Conservation (phyloP, 108 stramenopile genomes). For the Cyclotella kingstonii region DNA sequence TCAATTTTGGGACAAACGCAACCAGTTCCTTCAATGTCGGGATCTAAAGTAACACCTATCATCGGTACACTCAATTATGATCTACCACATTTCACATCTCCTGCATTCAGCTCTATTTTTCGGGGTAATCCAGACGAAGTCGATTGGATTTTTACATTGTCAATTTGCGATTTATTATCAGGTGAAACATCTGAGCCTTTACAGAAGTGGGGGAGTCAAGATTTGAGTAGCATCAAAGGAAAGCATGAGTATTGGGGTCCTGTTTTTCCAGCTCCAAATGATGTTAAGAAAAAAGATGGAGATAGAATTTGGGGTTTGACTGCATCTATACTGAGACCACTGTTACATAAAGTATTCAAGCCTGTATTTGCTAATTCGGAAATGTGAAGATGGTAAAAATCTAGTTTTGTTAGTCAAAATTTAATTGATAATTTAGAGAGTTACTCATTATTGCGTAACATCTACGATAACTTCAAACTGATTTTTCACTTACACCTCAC, state of each 20-base stretch:
- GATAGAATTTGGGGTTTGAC: conserved; percentile 83
- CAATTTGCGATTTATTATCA: conserved; percentile 47
- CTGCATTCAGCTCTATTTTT: conserved; percentile 41
- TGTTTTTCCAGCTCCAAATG: conserved; percentile 49
- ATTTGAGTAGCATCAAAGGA: conserved; percentile 7
- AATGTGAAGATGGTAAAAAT: no score
- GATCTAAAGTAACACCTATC: conserved; percentile 74
- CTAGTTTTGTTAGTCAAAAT: no score
- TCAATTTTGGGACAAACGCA: conserved; percentile 58
- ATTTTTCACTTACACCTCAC: no score
- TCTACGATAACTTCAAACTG: no score
- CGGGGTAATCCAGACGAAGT: conserved; percentile 69
- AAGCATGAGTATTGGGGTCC: conserved; percentile 40
- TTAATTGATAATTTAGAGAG: no score
- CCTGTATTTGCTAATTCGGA: conserved; percentile 47
- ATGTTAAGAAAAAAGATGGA: conserved; percentile 26
- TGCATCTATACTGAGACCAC: conserved; percentile 60
- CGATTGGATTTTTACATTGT: conserved; percentile 65
- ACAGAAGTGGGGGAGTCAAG: conserved; percentile 32
- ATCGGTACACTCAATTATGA: conserved; percentile 59
- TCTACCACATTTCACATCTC: conserved; percentile 22
- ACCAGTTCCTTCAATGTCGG: conserved; percentile 57
- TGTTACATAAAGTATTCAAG: conserved; percentile 65
- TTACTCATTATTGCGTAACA: no score
- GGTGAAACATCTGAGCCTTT: conserved; percentile 49